These are phyloP conservation scores for Epichloe amarillans DNA, from an alignment of 2,329 filamentous ascomycete genomes.

Conservation along the genomic window DNA sequence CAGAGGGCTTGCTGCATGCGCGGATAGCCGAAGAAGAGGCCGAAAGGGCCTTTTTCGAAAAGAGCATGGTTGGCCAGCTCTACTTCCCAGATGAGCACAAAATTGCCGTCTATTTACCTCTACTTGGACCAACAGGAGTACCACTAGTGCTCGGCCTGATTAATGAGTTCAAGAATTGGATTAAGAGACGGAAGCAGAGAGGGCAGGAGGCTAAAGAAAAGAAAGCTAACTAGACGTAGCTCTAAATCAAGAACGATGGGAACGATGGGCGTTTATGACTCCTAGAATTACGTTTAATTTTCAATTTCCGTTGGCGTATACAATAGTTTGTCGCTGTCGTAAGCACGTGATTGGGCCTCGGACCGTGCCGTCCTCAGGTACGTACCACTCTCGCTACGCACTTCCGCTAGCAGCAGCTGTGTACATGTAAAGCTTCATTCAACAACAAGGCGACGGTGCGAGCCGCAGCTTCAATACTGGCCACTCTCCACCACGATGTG, in stretches of 20 bases:
- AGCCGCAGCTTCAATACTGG: not conserved
- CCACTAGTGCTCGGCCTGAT: conserved; percentile 73
- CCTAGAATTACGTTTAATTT: too few relatives aligned
- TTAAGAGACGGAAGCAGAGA: conserved; percentile 32
- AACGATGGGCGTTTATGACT: not conserved
- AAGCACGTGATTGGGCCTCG: too few relatives aligned
- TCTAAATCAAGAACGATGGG: not conserved
- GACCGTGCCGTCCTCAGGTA: too few relatives aligned
- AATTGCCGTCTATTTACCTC: conserved; percentile 84
- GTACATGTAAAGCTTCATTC: too few relatives aligned
- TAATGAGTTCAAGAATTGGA: conserved; percentile 62
- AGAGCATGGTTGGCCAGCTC: conserved; percentile 96
- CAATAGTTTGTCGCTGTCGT: too few relatives aligned
- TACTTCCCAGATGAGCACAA: conserved; percentile 99
- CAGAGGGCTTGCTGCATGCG: conserved; percentile 63
- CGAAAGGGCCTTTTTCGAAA: conserved; percentile 93
- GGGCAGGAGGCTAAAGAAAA: conserved; percentile 26
- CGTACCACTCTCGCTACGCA: too few relatives aligned
- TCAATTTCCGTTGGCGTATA: too few relatives aligned
- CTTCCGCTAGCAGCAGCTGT: too few relatives aligned
- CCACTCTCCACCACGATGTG: not conserved
- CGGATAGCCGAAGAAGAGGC: conserved; percentile 77
- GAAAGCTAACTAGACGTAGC: conserved; percentile 18
- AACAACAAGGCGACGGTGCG: not conserved
- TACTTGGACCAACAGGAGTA: conserved; percentile 82